phyloP scores from a whole-genome alignment of 768 basidiomycete species.

The Asterophora lycoperdoides region DNA sequence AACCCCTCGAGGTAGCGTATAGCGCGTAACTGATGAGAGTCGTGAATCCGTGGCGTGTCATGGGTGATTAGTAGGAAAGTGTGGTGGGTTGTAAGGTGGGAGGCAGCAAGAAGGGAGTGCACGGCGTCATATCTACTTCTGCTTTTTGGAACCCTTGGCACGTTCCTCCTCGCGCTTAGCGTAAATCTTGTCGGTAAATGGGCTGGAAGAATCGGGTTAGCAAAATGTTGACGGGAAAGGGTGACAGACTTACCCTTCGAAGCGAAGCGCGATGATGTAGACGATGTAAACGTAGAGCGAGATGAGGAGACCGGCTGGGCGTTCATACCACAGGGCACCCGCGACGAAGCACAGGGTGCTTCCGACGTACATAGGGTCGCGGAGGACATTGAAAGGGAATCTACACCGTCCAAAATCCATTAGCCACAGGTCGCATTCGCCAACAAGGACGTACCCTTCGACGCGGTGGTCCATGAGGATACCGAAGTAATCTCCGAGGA shows the following conservation, averaged over 20 bases:
- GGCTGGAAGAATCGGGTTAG: constrained; percentile 32
- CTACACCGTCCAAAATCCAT: constrained; percentile 20
- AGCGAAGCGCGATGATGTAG: constrained; percentile 79
- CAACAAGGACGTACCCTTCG: constrained; percentile 48
- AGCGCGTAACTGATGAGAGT: constrained; percentile 20
- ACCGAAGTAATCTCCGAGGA: constrained; percentile 82
- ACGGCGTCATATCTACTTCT: constrained; percentile 4
- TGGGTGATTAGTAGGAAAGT: not conserved
- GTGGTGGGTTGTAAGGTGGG: too few species aligned
- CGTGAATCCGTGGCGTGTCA: constrained; percentile 7
- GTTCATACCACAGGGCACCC: constrained; percentile 85
- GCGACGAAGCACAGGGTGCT: constrained; percentile 88
- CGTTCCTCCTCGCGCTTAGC: constrained; percentile 43
- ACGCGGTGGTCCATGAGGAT: constrained; percentile 86
- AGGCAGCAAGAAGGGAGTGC: too few species aligned
- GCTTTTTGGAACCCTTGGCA: constrained; percentile 20
- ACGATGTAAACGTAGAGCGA: constrained; percentile 78
- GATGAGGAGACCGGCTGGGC: constrained; percentile 79
- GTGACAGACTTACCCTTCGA: constrained; percentile 66
- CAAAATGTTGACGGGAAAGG: not conserved
- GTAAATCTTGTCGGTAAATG: constrained; percentile 84
- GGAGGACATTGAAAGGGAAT: constrained; percentile 93
- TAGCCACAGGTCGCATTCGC: not conserved
- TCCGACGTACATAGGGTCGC: constrained; percentile 97
- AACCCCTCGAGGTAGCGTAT: constrained; percentile 5